Evolutionary conservation across 352 stramenopile genomes (phyloP), one percentile per base, ranked within the genome.

Genomic region (Pythium chondricola): DNA sequence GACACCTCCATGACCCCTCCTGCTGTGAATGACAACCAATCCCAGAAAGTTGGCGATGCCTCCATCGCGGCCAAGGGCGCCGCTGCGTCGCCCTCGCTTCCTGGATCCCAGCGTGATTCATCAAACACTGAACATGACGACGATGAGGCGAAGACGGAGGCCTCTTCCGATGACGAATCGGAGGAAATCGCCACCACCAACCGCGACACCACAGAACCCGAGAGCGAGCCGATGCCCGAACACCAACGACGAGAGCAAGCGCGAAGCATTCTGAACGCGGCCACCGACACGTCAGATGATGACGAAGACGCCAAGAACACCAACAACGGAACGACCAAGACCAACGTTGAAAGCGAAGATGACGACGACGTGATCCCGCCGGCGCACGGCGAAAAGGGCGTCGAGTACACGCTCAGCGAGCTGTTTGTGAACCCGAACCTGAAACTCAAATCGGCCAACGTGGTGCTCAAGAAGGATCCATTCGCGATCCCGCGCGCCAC

Each of bases 401-500:
- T 36, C 7, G 17, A 33, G 22, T 63, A 49, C 27, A 38, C 52
- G 25, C 35, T 63, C 21, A 63, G 48, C 29, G 55, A 63, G 27
- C 43, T 63, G 16, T 63, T 63, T 35, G 21, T 53, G 33, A 63
- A 63, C 31, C 41, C 48, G 11, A 57, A 63, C 20, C 55, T 63
- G 8, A 17, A 16, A 25, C 42, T 24, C 26, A 56, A 63, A 35
- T 45, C 41, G 27, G 47, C 55, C 27, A 57, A 38, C 24, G 47
- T 36, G 31, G 55, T 63, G 32, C 45, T 63, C 14, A 43, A 40
- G 25, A 63, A 63, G 24, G 75, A 87, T 47, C 75, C 78, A 48
- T 89, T 84, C 48, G 83, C 71, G 29, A 89, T 89, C 53, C 78
- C 78, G 16, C 63, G 78, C 24, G 67, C 80, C 22, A 84, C 78